Evolutionary conservation across 805 yeast genomes (phyloP).

Genomic region (Yarrowia deformans): DNA sequence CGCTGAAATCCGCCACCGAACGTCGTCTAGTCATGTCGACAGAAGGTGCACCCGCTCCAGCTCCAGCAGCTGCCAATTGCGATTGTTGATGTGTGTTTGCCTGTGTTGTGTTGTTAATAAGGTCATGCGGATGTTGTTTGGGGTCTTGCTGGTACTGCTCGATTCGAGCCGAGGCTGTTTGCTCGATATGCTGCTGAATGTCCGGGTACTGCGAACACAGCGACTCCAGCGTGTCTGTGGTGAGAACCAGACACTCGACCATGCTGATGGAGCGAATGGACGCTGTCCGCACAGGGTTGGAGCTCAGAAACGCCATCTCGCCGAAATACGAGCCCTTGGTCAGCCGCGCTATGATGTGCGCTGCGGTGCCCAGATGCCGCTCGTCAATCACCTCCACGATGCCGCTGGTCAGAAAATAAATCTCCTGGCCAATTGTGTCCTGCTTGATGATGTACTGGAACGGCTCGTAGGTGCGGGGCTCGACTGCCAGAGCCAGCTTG

Average conservation of each 20-base stretch:
- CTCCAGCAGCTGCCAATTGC: not conserved
- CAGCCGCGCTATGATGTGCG: slow-evolving; percentile 63
- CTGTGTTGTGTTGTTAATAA: not conserved
- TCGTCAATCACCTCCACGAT: slow-evolving; percentile 70
- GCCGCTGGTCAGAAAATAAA: slow-evolving; percentile 71
- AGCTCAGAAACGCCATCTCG: slow-evolving; percentile 72
- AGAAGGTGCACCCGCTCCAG: not conserved
- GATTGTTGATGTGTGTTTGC: not conserved
- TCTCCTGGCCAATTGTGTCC: slow-evolving; percentile 67
- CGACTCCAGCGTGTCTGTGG: slow-evolving; percentile 61
- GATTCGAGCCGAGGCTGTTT: slow-evolving; percentile 57
- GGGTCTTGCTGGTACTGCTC: slow-evolving; percentile 21
- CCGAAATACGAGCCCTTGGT: slow-evolving; percentile 74
- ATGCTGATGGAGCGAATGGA: slow-evolving; percentile 67
- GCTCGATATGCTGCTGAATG: slow-evolving; percentile 64
- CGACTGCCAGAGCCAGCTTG: slow-evolving; percentile 68
- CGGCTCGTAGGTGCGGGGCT: slow-evolving; percentile 60
- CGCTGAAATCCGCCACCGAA: slow-evolving; percentile 20
- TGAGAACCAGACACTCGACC: slow-evolving; percentile 66
- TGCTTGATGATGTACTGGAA: slow-evolving; percentile 67
- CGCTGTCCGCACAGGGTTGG: slow-evolving; percentile 58
- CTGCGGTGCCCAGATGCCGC: slow-evolving; percentile 35
- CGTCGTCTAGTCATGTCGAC: slow-evolving; percentile 23
- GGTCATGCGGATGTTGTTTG: not conserved
- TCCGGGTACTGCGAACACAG: slow-evolving; percentile 65